These are phyloP conservation scores for Cladophialophora chaetospira DNA, from an alignment of 2,329 filamentous ascomycete species.

Conservation along the genomic window DNA sequence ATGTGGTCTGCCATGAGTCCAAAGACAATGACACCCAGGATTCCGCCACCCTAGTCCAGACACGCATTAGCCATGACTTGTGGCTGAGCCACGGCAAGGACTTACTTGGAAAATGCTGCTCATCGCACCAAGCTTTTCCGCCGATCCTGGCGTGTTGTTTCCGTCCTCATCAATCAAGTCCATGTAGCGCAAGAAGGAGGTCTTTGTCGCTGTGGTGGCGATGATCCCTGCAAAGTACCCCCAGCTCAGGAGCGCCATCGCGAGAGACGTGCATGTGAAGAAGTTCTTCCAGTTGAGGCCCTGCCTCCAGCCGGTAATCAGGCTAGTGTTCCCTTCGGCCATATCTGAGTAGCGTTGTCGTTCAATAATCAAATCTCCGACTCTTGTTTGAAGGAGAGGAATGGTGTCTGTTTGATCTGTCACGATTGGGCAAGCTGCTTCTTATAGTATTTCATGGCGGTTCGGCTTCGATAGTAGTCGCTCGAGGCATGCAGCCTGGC, in stretches of 20 bases:
- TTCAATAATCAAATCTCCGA: too few relatives aligned
- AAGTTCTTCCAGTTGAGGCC: neutral
- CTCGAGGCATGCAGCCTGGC: too few relatives aligned
- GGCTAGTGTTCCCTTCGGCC: too few relatives aligned
- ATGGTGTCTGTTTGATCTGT: too few relatives aligned
- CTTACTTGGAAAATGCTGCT: slow-evolving; percentile 3
- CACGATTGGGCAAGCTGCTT: too few relatives aligned
- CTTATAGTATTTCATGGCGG: too few relatives aligned
- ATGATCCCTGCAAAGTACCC: slow-evolving; percentile 19
- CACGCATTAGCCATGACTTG: neutral
- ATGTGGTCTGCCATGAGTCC: slow-evolving; percentile 30
- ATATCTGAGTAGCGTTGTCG: too few relatives aligned
- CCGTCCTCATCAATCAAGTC: neutral
- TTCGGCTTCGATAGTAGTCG: too few relatives aligned
- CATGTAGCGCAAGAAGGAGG: slow-evolving; percentile 44
- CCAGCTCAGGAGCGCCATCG: neutral
- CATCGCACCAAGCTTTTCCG: slow-evolving; percentile 1
- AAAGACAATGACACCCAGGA: neutral
- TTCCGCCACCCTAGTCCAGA: neutral
- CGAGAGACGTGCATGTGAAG: neutral
- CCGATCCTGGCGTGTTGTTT: neutral
- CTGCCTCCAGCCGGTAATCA: too few relatives aligned
- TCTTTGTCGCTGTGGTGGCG: slow-evolving; percentile 37
- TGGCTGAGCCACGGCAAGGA: neutral
- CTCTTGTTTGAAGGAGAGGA: too few relatives aligned